A percentile compares a stretch with the other conserved stretches of the same genome.
These are phyloP conservation scores for Ophiosphaerella narmari DNA, from an alignment of 2,329 filamentous ascomycete species.

Conservation along the genomic window DNA sequence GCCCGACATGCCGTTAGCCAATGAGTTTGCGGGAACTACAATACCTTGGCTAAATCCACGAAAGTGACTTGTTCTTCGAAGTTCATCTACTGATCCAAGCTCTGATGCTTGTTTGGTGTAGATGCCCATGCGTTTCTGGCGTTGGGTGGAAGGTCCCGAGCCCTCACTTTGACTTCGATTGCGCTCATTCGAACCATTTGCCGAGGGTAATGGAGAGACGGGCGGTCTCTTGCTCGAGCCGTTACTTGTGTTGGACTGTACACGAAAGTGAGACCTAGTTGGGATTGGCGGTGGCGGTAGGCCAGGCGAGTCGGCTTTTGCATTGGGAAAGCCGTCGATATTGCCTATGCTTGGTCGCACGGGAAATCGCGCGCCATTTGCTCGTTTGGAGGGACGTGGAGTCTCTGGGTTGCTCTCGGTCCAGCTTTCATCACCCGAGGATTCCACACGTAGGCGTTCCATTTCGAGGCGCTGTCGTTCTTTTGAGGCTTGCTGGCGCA, in stretches of 20 bases:
- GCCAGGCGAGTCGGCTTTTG: constrained; percentile 37
- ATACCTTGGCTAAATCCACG: constrained; percentile 64
- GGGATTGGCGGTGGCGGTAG: constrained; percentile 73
- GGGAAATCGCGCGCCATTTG: constrained; percentile 61
- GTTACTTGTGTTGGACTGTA: constrained; percentile 68
- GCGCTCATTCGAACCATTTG: constrained; percentile 68
- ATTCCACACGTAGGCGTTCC: constrained; percentile 49
- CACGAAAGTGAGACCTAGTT: constrained; percentile 78
- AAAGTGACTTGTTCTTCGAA: constrained; percentile 57
- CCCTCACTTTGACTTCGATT: constrained; percentile 68
- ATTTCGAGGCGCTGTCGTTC: constrained; percentile 39
- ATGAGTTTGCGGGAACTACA: constrained; percentile 38
- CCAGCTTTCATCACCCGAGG: constrained; percentile 54
- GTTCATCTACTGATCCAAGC: constrained; percentile 58
- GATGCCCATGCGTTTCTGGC: constrained; percentile 65
- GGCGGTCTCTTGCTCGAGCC: constrained; percentile 68
- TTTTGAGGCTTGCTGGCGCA: constrained; percentile 52
- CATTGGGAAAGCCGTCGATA: constrained; percentile 61
- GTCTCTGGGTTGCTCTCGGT: constrained; percentile 74
- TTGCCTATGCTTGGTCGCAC: constrained; percentile 71
- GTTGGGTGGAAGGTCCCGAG: constrained; percentile 55
- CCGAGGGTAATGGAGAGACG: constrained; percentile 71
- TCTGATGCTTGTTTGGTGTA: constrained; percentile 62
- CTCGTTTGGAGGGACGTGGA: constrained; percentile 68
- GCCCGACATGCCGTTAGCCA: constrained; percentile 34